These are phyloP conservation scores for Telopea speciosissima DNA, from an alignment of 177 flowering plant genomes.

Conservation along the genomic window DNA sequence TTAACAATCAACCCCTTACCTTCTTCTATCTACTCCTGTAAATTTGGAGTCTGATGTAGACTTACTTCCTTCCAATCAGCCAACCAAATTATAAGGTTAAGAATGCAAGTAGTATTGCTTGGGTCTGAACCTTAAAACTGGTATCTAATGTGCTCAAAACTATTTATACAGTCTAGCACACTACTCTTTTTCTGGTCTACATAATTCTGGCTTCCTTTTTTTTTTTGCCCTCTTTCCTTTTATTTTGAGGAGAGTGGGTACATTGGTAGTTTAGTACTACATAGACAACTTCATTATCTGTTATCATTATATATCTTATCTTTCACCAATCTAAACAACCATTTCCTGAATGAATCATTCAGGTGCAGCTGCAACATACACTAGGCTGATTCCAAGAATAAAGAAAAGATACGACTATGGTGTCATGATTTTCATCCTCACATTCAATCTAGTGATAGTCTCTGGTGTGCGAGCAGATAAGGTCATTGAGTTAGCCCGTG, in stretches of 20 bases:
- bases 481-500: conserved; percentile 44
- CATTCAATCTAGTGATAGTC: conserved; percentile 71
- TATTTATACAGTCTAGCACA: too few species aligned
- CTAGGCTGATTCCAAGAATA: conserved; percentile 45
- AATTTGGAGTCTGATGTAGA: neutral
- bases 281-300: neutral
- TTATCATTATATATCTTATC: too few species aligned
- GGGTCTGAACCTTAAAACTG: too few species aligned
- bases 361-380: conserved; percentile 61
- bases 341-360: conserved; percentile 3
- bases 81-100: too few species aligned
- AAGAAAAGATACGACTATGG: conserved; percentile 74
- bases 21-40: neutral
- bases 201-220: too few species aligned
- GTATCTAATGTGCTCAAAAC: too few species aligned
- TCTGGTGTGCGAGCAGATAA: conserved; percentile 50
- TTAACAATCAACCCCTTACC: neutral
- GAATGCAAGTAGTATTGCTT: too few species aligned
- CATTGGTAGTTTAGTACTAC: too few species aligned
- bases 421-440: conserved; percentile 66
- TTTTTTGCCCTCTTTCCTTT: too few species aligned
- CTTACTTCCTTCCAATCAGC: neutral
- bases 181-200: too few species aligned
- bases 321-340: neutral
- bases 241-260: too few species aligned